Percentiles rank a stretch among this genome's conserved stretches.
These are phyloP conservation scores for Entonaema liquescens DNA, from an alignment of 495 filamentous ascomycete species.

Conservation along the genomic window DNA sequence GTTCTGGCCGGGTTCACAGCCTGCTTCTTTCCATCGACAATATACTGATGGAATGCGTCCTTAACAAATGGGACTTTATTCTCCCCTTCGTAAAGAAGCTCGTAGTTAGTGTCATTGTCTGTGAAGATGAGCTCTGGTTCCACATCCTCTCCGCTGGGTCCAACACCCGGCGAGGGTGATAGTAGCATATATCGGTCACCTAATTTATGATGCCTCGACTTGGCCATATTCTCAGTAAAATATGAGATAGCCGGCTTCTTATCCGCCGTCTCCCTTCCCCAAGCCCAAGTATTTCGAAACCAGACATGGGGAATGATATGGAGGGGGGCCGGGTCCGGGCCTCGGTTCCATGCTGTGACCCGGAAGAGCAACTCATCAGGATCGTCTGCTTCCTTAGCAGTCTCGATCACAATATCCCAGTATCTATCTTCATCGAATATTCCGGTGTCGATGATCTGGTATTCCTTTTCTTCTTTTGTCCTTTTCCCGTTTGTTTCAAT, in stretches of 20 bases:
- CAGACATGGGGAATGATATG: conserved; percentile 95
- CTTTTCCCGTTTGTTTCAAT: conserved; percentile 83
- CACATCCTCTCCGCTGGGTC: conserved; percentile 79
- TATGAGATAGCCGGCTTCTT: conserved; percentile 79
- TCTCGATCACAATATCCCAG: conserved; percentile 98
- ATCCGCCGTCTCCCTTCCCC: conserved; percentile 76
- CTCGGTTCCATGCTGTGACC: conserved; percentile 94
- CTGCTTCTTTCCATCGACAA: conserved; percentile 80
- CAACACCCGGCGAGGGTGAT: conserved; percentile 88
- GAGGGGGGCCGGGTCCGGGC: conserved; percentile 85
- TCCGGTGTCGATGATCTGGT: conserved; percentile 92
- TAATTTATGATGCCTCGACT: conserved; percentile 77
- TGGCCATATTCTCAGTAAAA: conserved; percentile 69
- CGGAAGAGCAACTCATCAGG: conserved; percentile 92
- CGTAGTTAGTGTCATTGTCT: conserved; percentile 91
- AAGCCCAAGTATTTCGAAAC: conserved; percentile 97
- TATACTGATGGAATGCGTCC: conserved; percentile 90
- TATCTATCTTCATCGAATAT: conserved; percentile 91
- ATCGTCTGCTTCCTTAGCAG: conserved; percentile 88
- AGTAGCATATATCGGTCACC: conserved; percentile 86
- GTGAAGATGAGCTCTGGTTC: conserved; percentile 87
- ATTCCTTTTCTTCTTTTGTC: conserved; percentile 78
- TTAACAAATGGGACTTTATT: conserved; percentile 89
- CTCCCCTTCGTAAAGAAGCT: conserved; percentile 75
- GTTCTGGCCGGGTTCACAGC: conserved; percentile 81